Percentiles rank a stretch among this genome's conserved stretches.
Conservation (phyloP, 768 basidiomycete genomes). For the Filobasidium wieringae region DNA sequence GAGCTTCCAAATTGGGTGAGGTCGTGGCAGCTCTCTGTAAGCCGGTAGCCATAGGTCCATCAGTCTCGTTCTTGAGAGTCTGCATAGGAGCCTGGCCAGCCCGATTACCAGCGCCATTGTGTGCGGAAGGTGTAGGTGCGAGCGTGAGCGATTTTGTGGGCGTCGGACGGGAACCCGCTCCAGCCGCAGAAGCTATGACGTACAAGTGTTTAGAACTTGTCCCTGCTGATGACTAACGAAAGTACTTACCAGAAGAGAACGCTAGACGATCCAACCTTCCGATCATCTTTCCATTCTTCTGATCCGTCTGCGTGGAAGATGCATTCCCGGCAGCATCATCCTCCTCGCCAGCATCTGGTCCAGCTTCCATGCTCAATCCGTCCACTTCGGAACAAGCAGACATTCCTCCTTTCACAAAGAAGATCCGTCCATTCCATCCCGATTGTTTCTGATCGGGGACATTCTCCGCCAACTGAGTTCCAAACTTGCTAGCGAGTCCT, state of each 20-base stretch:
- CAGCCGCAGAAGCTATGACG: not conserved
- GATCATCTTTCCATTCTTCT: not conserved
- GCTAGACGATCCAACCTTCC: not conserved
- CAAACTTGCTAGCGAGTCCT: constrained; percentile 40
- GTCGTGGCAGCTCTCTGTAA: not conserved
- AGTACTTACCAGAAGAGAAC: not conserved
- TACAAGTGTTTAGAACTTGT: not conserved
- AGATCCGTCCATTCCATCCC: constrained; percentile 53
- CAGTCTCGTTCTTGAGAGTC: not conserved
- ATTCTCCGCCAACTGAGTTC: constrained; percentile 14
- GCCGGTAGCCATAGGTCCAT: not conserved
- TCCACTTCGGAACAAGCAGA: constrained; percentile 46
- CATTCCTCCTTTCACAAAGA: constrained; percentile 66
- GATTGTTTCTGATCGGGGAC: constrained; percentile 4
- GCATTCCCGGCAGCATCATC: not conserved
- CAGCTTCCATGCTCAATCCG: constrained; percentile 37
- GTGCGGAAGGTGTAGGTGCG: not conserved
- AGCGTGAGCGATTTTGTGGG: not conserved
- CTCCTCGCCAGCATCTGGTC: constrained; percentile 39
- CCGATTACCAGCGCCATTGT: not conserved
- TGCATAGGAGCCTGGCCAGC: not conserved
- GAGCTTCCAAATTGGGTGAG: not conserved
- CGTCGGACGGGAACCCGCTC: not conserved
- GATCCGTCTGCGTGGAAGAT: not conserved
- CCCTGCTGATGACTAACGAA: not conserved